These are phyloP conservation scores for Fraxinus albicans DNA, from an alignment of 305 asterid species.

Conservation along the genomic window DNA sequence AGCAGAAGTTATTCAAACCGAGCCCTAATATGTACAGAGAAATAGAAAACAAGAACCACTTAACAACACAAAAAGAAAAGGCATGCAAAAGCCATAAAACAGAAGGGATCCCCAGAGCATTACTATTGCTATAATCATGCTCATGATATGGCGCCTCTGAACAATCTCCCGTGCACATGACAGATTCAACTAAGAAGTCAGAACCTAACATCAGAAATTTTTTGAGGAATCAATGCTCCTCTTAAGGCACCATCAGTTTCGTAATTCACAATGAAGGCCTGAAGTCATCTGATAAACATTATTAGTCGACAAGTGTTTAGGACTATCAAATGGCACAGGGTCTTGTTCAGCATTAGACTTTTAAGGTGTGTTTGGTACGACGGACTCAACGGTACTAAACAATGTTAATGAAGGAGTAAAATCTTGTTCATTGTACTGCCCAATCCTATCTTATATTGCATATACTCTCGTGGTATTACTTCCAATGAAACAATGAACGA, in stretches of 20 bases:
- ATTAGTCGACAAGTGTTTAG: neutral
- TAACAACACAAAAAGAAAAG: neutral
- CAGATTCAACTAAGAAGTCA: neutral
- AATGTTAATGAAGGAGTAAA: neutral
- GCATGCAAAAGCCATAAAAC: neutral
- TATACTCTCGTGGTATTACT: neutral
- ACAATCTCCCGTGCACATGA: neutral
- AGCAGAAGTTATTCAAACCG: neutral
- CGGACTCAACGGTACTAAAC: neutral
- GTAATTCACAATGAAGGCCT: neutral
- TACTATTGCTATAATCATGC: neutral
- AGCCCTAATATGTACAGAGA: neutral
- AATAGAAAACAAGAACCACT: neutral
- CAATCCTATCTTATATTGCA: neutral
- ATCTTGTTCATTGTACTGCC: neutral
- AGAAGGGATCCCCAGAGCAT: neutral
- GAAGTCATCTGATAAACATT: neutral
- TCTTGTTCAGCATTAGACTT: neutral
- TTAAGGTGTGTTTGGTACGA: neutral
- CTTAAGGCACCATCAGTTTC: neutral
- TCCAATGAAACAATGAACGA: neutral
- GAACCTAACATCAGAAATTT: neutral
- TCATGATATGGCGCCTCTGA: neutral
- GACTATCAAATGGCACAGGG: neutral
- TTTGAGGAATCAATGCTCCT: neutral